Conservation (phyloP, 2,329 filamentous ascomycete genomes). For the Venturia nashicola region DNA sequence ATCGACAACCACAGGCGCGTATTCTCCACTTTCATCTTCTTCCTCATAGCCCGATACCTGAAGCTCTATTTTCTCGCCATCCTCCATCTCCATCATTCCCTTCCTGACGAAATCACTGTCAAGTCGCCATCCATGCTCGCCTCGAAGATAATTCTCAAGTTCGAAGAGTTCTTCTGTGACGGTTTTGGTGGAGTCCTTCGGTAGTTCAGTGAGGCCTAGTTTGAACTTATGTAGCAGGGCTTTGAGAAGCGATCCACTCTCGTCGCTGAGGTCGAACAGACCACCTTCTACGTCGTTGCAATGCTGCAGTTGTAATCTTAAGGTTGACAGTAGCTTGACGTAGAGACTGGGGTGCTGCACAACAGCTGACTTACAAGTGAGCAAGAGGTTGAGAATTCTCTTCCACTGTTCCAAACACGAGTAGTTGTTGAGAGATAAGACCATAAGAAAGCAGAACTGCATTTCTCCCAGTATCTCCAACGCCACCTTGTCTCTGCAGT, state of each 20-base stretch:
- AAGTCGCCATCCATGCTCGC: conserved; percentile 46
- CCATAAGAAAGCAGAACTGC: conserved; percentile 51
- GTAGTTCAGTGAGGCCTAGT: conserved; percentile 35
- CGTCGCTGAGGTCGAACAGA: conserved; percentile 45
- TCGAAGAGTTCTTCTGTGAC: conserved; percentile 40
- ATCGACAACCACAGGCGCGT: conserved; percentile 50
- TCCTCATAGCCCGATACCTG: conserved; percentile 42
- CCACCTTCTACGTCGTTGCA: conserved; percentile 47
- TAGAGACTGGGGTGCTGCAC: conserved; percentile 37
- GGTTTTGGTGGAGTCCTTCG: conserved; percentile 25
- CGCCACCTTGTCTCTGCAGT: conserved; percentile 22
- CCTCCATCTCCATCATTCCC: conserved; percentile 48
- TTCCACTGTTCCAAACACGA: conserved; percentile 57
- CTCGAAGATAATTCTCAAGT: conserved; percentile 41
- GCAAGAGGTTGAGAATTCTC: conserved; percentile 40
- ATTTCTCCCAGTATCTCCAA: conserved; percentile 40
- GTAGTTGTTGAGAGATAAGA: conserved; percentile 52
- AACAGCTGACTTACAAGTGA: conserved; percentile 44
- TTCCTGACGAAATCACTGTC: conserved; percentile 38
- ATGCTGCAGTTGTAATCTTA: conserved; percentile 42
- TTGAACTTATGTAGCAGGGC: conserved; percentile 41
- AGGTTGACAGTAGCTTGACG: conserved; percentile 34
- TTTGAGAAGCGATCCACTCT: conserved; percentile 40
- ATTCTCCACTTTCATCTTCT: conserved; percentile 51
- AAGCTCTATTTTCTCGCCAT: conserved; percentile 51